phyloP scores from a whole-genome alignment of 257 asterid species.

The Ilex aquifolium region DNA sequence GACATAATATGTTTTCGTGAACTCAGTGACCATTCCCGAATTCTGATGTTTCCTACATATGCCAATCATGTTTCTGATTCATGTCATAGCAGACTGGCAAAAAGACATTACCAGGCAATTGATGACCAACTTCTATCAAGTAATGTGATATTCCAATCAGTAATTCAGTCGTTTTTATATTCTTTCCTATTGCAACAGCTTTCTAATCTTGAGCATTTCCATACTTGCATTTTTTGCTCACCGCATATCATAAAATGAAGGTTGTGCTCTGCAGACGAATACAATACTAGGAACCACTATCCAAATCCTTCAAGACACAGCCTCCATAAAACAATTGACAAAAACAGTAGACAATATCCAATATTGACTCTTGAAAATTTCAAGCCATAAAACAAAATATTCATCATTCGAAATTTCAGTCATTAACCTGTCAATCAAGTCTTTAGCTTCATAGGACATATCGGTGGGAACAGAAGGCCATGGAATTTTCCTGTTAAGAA shows the following conservation, averaged over 20 bases:
- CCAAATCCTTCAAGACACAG: neutral
- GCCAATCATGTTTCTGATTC: too few relatives aligned
- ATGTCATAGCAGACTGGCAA: too few relatives aligned
- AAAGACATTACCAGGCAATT: too few relatives aligned
- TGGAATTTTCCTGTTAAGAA: slow-evolving; percentile 78
- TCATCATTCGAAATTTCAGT: neutral
- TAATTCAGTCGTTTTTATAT: too few relatives aligned
- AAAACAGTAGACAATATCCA: neutral
- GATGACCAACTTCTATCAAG: too few relatives aligned
- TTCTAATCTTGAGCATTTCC: neutral
- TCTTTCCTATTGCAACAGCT: neutral
- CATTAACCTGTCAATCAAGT: slow-evolving; percentile 78
- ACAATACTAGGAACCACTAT: neutral
- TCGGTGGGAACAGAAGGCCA: slow-evolving; percentile 84
- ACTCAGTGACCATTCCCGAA: too few relatives aligned
- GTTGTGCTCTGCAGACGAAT: neutral
- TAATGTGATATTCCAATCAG: too few relatives aligned
- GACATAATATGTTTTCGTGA: too few relatives aligned
- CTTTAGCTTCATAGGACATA: slow-evolving; percentile 75
- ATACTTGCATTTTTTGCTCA: neutral
- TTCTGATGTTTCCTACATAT: too few relatives aligned
- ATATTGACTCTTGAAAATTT: neutral
- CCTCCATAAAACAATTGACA: neutral
- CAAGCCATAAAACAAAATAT: neutral
- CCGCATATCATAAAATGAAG: neutral